Base-by-base conservation (phyloP, 1,139 yeast genomes). In the Arxiozyma telluris region DNA sequence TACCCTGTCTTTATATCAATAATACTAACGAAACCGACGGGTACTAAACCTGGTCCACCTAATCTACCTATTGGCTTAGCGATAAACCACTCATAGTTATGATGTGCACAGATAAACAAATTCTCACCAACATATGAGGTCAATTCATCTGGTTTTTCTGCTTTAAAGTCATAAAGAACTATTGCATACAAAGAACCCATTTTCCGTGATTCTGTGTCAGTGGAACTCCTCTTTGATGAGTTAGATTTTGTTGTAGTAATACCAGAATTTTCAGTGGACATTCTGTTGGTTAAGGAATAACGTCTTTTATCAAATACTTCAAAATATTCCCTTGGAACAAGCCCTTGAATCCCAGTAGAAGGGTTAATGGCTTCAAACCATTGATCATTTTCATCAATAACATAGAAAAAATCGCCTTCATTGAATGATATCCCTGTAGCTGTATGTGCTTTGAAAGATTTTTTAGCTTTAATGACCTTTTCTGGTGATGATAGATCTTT, bases 31-130 rank as follows among this genome's bases (percentile, higher is more conserved):
- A 87, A 93, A 30, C 89, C 81, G 4, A 88, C 94, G 0, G 98
- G 98, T 15, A 93, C 95, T 55, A 93, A 76, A 0, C 98, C 98
- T 0, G 98, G 98, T 0, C 98, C 98, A 18, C 98, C 98, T 51
- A 93, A 76, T 53, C 97, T 76, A 58, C 94, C 95, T 53, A 93
- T 87, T 8, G 97, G 97, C 68, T 93, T 93, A 17, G 98, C 98
- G 55, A 93, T 94, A 65, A 90, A 91, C 98, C 98, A 93, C 71
- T 93, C 98, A 61, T 78, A 88, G 56, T 89, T 93, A 65, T 93
- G 95, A 71, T 91, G 97, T 2, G 98, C 98, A 71, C 96, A 93
- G 20, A 93, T 82, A 45, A 90, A 87, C 61, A 93, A 79, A 63
- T 88, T 86, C 66, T 93, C 98, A 42, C 97, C 98, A 0, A 88